These are phyloP conservation scores for Amylostereum areolatum DNA, from an alignment of 1,284 basidiomycete genomes.

Conservation along the genomic window DNA sequence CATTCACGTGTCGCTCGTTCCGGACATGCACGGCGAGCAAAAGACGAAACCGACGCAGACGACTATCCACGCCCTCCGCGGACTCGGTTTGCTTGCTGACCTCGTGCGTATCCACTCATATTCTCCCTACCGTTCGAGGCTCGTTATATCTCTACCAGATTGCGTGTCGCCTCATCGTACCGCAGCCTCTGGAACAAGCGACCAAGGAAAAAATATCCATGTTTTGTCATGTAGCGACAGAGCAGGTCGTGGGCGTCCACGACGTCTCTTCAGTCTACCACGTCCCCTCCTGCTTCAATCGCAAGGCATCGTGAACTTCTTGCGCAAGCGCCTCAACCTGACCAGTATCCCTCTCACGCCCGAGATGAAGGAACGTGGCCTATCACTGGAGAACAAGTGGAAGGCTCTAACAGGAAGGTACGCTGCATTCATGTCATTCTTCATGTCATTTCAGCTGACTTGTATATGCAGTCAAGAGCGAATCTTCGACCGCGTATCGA, in stretches of 20 bases:
- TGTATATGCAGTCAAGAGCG: conserved; percentile 69
- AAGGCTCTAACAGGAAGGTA: conserved; percentile 76
- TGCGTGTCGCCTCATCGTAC: conserved; percentile 79
- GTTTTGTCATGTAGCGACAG: conserved; percentile 95
- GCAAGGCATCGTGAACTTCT: conserved; percentile 87
- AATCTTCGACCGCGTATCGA: conserved; percentile 85
- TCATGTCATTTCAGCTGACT: neutral
- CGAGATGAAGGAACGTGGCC: conserved; percentile 59
- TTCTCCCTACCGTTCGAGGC: neutral
- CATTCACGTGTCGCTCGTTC: conserved; percentile 97
- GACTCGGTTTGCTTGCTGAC: conserved; percentile 91
- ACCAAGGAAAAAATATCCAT: conserved; percentile 97
- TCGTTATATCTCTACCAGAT: conserved; percentile 48
- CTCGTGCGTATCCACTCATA: conserved; percentile 50
- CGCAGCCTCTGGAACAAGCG: conserved; percentile 69
- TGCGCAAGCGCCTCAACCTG: conserved; percentile 79
- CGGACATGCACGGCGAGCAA: conserved; percentile 97
- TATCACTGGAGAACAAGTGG: conserved; percentile 71
- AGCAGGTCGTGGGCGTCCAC: conserved; percentile 96
- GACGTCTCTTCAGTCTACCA: conserved; percentile 98
- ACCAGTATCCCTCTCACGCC: conserved; percentile 50
- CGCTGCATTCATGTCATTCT: conserved; percentile 13
- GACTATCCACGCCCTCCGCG: conserved; percentile 90
- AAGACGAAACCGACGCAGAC: conserved; percentile 99
- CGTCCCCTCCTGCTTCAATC: conserved; percentile 91